Base-by-base conservation (phyloP, 2,329 filamentous ascomycete genomes). In the Pseudocercospora macadamiae region DNA sequence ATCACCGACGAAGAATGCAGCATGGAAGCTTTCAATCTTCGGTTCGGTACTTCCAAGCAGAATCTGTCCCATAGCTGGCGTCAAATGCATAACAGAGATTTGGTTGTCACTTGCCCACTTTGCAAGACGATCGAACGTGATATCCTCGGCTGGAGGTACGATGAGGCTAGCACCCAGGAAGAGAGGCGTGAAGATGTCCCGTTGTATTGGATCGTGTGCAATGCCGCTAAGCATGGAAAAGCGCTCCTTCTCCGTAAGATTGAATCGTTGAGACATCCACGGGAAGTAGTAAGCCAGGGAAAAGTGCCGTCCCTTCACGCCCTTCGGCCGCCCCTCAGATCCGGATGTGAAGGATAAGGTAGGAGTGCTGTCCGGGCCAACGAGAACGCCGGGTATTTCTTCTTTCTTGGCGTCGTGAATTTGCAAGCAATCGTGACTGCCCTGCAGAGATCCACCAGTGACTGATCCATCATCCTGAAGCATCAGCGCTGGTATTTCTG, bases 51-150 rank as follows among this genome's bases (percentile, higher is more conserved):
- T 87, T 42, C 92, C 93, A n/a, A 93, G 88, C 1, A 97, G 79
- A 61, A 97, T 95, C 68, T 97, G 91, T 55, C 93, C 93, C 93
- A 97, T 97, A 57, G 95, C 95, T 8, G 95, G 95, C 1, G 95
- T 99, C 36, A 97, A 78, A 75, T 97, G 95, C 10, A 89, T 91
- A 18, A 92, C 89, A 14, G 88, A 96, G 2, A 89, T 86, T 55
- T 83, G 78, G 70, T 89, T 84, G 53, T 88, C 84, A 53, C 82
- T 81, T 83, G 97, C 91, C 95, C 95, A 99, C 70, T 96, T 91
- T 3, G 88, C 88, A 12, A 97, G 80, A 68, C 82, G 87, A 76
- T 96, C 93, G 72, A 97, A 89, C 54, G 88, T 85, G 60, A 97
- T 97, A 66, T 92, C 87, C 63, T 96, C 92, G 57, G 84, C 84